phyloP scores from a whole-genome alignment of 164 flowering plant species.

The Brasenia schreberi region DNA sequence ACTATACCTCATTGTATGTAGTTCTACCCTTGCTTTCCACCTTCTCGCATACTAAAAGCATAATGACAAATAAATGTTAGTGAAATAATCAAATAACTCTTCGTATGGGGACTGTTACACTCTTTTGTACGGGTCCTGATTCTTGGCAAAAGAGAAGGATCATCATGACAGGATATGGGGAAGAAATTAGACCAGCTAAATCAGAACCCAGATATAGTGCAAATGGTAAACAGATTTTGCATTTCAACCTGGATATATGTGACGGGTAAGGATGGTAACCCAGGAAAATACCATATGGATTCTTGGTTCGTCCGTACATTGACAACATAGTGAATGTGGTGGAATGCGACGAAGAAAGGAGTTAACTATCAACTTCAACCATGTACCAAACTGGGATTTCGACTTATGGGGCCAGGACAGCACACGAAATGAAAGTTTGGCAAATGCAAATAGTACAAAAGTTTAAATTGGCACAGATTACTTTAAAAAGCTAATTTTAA shows the following conservation, averaged over 20 bases:
- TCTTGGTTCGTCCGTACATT: neutral
- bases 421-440: neutral
- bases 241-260: too few relatives aligned
- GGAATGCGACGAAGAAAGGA: too few relatives aligned
- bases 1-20: constrained; percentile 73
- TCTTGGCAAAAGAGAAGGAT: too few relatives aligned
- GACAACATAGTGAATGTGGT: neutral
- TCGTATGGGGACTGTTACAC: neutral
- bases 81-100: neutral
- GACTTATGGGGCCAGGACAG: neutral
- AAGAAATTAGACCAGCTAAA: too few relatives aligned
- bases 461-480: neutral
- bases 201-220: too few relatives aligned
- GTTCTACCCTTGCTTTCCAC: constrained; percentile 86
- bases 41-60: constrained; percentile 54
- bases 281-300: too few relatives aligned
- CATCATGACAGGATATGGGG: too few relatives aligned
- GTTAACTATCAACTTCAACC: neutral
- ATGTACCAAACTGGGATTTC: neutral
- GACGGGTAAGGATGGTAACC: too few relatives aligned
- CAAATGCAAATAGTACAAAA: neutral
- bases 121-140: too few relatives aligned
- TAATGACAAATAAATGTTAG: neutral
- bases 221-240: too few relatives aligned
- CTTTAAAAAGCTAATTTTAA: neutral